A percentile compares a stretch with the other conserved stretches of the same genome.
Evolutionary conservation across 495 filamentous ascomycete genomes (phyloP).

Genomic region (Penicillium psychrofluorescens): DNA sequence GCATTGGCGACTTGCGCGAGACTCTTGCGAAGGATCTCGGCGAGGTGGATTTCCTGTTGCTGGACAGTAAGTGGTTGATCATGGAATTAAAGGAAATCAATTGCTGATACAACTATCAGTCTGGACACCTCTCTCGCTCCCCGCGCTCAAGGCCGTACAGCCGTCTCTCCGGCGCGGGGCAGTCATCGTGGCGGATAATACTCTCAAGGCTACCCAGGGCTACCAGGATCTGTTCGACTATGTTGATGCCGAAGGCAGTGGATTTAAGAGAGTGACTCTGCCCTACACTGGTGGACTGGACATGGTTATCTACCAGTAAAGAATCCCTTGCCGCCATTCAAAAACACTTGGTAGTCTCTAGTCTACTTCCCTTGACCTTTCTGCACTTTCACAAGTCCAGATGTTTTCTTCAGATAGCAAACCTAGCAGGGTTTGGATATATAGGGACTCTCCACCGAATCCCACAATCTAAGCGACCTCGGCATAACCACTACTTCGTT

Average conservation of each 20-base stretch:
- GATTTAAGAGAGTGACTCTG: constrained; percentile 21
- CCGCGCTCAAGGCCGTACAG: constrained; percentile 37
- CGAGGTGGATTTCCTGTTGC: constrained; percentile 42
- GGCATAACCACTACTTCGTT: no score
- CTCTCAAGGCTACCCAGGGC: constrained; percentile 16
- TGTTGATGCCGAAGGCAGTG: constrained; percentile 16
- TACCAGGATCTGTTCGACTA: constrained; percentile 24
- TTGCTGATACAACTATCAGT: constrained; percentile 21
- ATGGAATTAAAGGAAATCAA: neutral
- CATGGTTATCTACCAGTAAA: constrained; percentile 14
- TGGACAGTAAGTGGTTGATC: constrained; percentile 43
- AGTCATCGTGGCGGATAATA: constrained; percentile 45
- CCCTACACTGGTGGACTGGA: constrained; percentile 26
- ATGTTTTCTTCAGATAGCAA: no score
- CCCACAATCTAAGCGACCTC: no score
- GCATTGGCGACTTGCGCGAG: constrained; percentile 45
- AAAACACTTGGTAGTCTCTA: no score
- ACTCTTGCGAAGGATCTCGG: constrained; percentile 35
- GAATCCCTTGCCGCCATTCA: no score
- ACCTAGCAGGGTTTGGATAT: no score
- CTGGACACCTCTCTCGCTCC: constrained; percentile 43
- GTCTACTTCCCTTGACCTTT: no score
- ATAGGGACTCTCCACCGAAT: no score
- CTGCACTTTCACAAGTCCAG: no score
- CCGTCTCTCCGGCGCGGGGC: constrained; percentile 36